Evolutionary conservation across 2,329 filamentous ascomycete genomes (phyloP), one percentile per base, ranked within the genome.

Genomic region (Paraconiothyrium sp.): DNA sequence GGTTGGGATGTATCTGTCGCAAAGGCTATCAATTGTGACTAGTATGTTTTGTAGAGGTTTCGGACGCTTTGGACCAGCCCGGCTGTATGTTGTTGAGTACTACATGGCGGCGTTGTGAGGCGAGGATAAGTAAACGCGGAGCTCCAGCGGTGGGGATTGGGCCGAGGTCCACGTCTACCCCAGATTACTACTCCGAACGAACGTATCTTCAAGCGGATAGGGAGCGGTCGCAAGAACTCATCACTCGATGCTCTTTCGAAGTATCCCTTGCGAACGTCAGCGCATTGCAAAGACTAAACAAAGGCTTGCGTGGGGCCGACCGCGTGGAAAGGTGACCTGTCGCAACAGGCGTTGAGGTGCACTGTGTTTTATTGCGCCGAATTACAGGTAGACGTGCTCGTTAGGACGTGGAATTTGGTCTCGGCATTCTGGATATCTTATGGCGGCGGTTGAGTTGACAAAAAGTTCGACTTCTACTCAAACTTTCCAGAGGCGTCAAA

Each of bases 91-190:
- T n/a, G 22, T 49, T 35, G 22, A 56, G 35, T 20, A 41, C 27
- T 49, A 57, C 54, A 57, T 49, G 32, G 44, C n/a, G 54, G 13
- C 20, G 37, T 16, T n/a, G 32, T 57, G 46, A 49, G 46, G 10
- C 22, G 46, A 48, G 54, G 54, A 49, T 37, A 48, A 39, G 52
- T 27, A 22, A 11, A 57, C 16, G 44, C 54, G 44, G 10, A 39
- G 32, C 43, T 49, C 54, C 43, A 16, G 54, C 30, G 30, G 39
- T 32, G 54, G 54, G 32, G n/a, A 35, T 30, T 57, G 54, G 35
- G 14, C 54, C 54, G 54, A 57, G 54, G 54, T 57, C 20, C 54
- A 48, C 7, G 43, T 4, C 44, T 20, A 46, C 43, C 46, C 54
- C 43, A 22, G 54, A 57, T 41, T 30, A 41, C 32, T 34, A 32